A percentile compares a stretch with the other conserved stretches of the same genome.
Conservation (phyloP, 2,329 filamentous ascomycete species). For the Tolypocladium album region DNA sequence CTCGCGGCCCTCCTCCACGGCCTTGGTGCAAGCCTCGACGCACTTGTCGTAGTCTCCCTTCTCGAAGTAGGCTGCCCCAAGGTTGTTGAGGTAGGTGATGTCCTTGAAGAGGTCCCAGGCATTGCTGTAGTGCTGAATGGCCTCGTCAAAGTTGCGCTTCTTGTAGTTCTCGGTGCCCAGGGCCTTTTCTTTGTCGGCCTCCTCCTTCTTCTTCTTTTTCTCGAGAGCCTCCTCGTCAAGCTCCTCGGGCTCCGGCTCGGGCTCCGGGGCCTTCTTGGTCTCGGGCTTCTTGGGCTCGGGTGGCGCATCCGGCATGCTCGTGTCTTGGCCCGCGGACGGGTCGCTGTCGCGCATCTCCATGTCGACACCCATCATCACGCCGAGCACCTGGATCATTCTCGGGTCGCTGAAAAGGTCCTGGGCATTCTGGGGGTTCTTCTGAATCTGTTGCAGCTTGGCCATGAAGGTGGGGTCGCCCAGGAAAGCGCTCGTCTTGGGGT, state of each 20-base stretch:
- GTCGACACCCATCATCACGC: slow-evolving; percentile 86
- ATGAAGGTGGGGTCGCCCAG: slow-evolving; percentile 83
- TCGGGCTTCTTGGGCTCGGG: slow-evolving; percentile 28
- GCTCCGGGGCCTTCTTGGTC: slow-evolving; percentile 45
- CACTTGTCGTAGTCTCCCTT: slow-evolving; percentile 87
- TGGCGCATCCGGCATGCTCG: slow-evolving; percentile 64
- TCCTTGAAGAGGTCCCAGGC: slow-evolving; percentile 94
- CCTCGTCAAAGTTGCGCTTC: slow-evolving; percentile 92
- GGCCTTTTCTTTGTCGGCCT: slow-evolving; percentile 89
- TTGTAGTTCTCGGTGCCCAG: slow-evolving; percentile 94
- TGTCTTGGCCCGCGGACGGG: slow-evolving; percentile 39
- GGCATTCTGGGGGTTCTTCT: slow-evolving; percentile 69
- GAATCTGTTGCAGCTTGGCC: slow-evolving; percentile 72
- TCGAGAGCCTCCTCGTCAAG: slow-evolving; percentile 75
- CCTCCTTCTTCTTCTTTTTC: slow-evolving; percentile 84
- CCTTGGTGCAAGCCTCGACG: slow-evolving; percentile 79
- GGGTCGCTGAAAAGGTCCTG: slow-evolving; percentile 80
- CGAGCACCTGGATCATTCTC: slow-evolving; percentile 85
- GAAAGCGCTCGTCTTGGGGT: slow-evolving; percentile 81
- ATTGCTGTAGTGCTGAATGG: slow-evolving; percentile 87
- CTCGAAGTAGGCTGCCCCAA: slow-evolving; percentile 88
- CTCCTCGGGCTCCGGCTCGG: slow-evolving; percentile 49
- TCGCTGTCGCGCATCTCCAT: slow-evolving; percentile 47
- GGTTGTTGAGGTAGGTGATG: slow-evolving; percentile 95
- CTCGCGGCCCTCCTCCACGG: slow-evolving; percentile 79